Percentiles rank a stretch among this genome's conserved stretches.
Conservation (phyloP, 2,329 filamentous ascomycete genomes). For the Claviceps arundinis region DNA sequence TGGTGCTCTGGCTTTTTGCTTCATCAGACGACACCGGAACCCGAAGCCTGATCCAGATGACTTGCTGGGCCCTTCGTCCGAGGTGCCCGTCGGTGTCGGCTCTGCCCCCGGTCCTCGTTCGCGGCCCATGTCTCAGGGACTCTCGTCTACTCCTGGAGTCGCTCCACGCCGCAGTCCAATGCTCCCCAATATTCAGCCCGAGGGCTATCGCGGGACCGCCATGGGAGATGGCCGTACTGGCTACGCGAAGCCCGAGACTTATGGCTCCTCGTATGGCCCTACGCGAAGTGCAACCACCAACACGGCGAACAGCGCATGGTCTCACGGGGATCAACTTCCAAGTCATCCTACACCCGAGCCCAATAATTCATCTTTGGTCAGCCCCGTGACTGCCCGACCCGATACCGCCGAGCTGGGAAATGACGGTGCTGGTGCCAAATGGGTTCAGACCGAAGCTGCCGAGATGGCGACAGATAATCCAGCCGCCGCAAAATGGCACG, state of each 20-base stretch:
- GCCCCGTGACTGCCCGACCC: constrained; percentile 6
- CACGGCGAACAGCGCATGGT: constrained; percentile 8
- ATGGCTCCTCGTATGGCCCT: constrained; percentile 17
- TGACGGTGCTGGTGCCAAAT: constrained; percentile 5
- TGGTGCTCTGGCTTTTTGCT: constrained; percentile 17
- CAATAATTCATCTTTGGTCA: constrained; percentile 6
- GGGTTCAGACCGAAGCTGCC: constrained; percentile 8
- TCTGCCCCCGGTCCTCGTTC: constrained; percentile 8
- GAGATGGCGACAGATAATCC: constrained; percentile 22
- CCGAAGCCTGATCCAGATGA: constrained; percentile 24
- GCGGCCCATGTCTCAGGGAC: constrained; percentile 19
- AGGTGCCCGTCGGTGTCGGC: constrained; percentile 25
- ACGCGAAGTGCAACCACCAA: constrained; percentile 11
- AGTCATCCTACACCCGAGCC: constrained; percentile 14
- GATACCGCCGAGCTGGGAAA: constrained; percentile 9
- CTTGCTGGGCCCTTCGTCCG: constrained; percentile 25
- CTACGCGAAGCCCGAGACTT: constrained; percentile 24
- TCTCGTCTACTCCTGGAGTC: constrained; percentile 14
- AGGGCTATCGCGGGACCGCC: constrained; percentile 27
- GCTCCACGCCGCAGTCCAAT: constrained; percentile 14
- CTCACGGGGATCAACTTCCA: constrained; percentile 11
- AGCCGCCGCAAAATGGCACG: constrained; percentile 20
- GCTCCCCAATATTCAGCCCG: constrained; percentile 12
- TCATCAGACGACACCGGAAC: constrained; percentile 17
- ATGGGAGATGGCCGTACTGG: constrained; percentile 25